Conservation (phyloP, 2,329 filamentous ascomycete genomes). For the Aureobasidium sp. region DNA sequence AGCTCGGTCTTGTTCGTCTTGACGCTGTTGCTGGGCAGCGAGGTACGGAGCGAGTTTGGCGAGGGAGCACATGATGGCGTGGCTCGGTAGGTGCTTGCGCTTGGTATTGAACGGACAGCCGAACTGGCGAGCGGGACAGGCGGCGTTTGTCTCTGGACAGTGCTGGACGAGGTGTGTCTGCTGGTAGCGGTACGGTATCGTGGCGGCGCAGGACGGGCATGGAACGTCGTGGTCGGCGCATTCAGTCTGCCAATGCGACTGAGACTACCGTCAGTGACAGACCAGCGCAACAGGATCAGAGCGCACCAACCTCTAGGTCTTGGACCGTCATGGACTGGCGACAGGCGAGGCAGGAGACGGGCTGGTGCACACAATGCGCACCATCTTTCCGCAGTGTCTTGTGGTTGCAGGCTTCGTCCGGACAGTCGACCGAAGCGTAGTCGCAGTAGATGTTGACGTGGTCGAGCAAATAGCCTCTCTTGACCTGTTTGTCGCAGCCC, state of each 20-base stretch:
- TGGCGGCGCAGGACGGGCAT: conserved; percentile 35
- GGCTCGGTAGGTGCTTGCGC: conserved; percentile 30
- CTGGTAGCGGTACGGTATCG: conserved; percentile 34
- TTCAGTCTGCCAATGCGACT: conserved; percentile 26
- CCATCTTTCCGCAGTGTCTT: conserved; percentile 47
- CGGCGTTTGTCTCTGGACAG: conserved; percentile 34
- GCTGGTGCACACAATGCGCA: conserved; percentile 45
- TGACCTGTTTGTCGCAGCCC: conserved; percentile 46
- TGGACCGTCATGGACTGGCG: conserved; percentile 44
- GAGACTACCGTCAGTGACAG: not conserved
- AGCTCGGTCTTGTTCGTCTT: conserved; percentile 35
- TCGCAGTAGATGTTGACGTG: conserved; percentile 54
- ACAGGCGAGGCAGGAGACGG: conserved; percentile 45
- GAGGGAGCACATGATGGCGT: conserved; percentile 35
- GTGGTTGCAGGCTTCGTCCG: conserved; percentile 40
- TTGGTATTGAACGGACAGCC: conserved; percentile 35
- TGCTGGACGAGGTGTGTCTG: conserved; percentile 31
- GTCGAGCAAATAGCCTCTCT: conserved; percentile 48
- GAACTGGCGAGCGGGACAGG: conserved; percentile 35
- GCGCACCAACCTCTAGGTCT: conserved; percentile 40
- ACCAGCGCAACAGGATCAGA: not conserved
- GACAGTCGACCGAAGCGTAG: conserved; percentile 46
- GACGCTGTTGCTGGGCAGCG: conserved; percentile 32
- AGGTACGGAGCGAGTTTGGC: conserved; percentile 39
- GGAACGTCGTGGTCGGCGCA: conserved; percentile 42